These are phyloP conservation scores for Dryadomyces quercus-mongolicae DNA, from an alignment of 2,329 filamentous ascomycete genomes.

Conservation along the genomic window DNA sequence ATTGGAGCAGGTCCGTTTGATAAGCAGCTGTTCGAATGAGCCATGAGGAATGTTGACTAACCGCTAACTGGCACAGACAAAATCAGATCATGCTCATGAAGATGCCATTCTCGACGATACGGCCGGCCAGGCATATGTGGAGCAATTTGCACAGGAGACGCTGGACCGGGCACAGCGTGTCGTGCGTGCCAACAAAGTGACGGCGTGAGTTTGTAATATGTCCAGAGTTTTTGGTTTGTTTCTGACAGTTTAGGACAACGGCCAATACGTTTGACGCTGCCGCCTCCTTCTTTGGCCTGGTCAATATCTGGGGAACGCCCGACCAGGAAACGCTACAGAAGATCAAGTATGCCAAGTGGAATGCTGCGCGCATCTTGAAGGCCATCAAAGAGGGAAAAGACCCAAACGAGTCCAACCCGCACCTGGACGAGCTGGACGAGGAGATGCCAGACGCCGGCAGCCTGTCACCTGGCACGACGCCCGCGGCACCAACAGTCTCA, in stretches of 20 bases:
- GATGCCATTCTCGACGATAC: conserved; percentile 77
- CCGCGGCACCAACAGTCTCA: conserved; percentile 3
- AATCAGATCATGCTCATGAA: conserved; percentile 60
- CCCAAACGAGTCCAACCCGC: conserved; percentile 83
- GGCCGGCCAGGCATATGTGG: conserved; percentile 81
- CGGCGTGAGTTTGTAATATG: conserved; percentile 39
- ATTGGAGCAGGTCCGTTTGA: conserved; percentile 57
- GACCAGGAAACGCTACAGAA: conserved; percentile 71
- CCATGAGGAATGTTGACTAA: background rate
- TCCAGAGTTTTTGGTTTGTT: background rate
- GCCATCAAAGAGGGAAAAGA: conserved; percentile 85
- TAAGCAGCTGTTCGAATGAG: too few relatives aligned
- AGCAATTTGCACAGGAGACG: conserved; percentile 85
- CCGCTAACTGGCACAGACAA: conserved; percentile 36
- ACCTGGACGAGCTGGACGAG: conserved; percentile 45
- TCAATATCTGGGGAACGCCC: conserved; percentile 68
- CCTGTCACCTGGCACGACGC: background rate
- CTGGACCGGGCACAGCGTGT: conserved; percentile 76
- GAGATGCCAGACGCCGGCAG: conserved; percentile 36
- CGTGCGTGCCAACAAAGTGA: conserved; percentile 71
- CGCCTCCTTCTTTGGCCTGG: conserved; percentile 80
- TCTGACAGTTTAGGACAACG: conserved; percentile 55
- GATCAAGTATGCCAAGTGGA: conserved; percentile 95
- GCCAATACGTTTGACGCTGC: conserved; percentile 90
- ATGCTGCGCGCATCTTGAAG: conserved; percentile 80